Conservation (phyloP, 345 rosid species). For the Mallotus nudiflorus region DNA sequence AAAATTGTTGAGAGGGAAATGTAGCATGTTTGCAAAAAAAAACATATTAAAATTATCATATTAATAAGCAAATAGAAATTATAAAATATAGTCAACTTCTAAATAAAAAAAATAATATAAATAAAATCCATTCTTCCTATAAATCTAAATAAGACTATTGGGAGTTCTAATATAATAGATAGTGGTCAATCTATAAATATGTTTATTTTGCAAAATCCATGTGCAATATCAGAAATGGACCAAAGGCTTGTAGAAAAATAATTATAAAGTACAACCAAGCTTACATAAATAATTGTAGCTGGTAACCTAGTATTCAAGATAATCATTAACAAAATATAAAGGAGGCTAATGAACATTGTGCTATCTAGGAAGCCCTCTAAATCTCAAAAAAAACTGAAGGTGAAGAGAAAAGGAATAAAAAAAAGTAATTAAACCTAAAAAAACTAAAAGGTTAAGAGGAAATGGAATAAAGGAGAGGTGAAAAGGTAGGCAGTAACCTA, state of each 20-base stretch:
- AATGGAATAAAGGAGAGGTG: no score
- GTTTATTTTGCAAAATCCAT: no score
- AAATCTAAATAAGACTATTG: neutral
- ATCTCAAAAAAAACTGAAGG: no score
- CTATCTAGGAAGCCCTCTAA: slow-evolving; percentile 40
- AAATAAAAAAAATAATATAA: neutral
- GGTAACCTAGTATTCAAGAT: slow-evolving; percentile 50
- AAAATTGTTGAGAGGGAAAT: slow-evolving; percentile 42
- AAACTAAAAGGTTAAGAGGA: no score
- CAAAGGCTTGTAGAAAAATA: neutral
- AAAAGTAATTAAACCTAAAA: no score
- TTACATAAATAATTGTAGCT: neutral
- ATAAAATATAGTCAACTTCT: neutral
- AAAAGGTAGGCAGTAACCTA: no score
- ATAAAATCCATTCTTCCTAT: slow-evolving; percentile 1
- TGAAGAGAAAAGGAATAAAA: no score
- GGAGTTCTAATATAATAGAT: neutral
- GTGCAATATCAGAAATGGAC: no score
- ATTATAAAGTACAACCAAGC: neutral
- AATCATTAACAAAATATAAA: slow-evolving; percentile 51
- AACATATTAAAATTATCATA: slow-evolving; percentile 1
- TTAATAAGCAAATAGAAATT: no score
- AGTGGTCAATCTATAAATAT: neutral
- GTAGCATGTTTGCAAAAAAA: slow-evolving; percentile 34
- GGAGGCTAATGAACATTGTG: slow-evolving; percentile 34